Evolutionary conservation across 495 filamentous ascomycete species (phyloP).

Genomic region (Choiromyces venosus): DNA sequence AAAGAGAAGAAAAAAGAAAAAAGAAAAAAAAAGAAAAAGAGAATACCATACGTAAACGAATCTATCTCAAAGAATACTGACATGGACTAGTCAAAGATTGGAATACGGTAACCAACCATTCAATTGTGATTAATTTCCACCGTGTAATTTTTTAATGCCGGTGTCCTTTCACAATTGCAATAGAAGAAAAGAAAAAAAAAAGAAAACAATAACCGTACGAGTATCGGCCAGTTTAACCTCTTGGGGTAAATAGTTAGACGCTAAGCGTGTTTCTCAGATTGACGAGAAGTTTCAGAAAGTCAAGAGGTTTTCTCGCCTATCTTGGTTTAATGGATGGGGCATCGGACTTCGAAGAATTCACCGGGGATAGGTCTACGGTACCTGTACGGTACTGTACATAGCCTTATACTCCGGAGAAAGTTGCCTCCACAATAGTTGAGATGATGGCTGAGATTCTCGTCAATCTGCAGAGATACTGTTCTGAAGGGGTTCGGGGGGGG

Average conservation of each 20-base stretch:
- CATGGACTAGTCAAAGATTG: neutral
- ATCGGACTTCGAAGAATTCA: neutral
- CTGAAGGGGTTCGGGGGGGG: neutral
- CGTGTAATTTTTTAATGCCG: neutral
- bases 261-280: neutral
- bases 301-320: slow-evolving; percentile 3
- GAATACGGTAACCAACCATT: neutral
- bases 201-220: neutral
- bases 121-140: neutral
- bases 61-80: neutral
- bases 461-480: neutral
- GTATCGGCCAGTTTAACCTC: neutral
- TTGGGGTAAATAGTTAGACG: neutral
- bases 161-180: neutral
- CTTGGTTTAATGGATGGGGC: neutral
- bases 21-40: neutral
- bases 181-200: neutral
- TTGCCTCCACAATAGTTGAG: neutral
- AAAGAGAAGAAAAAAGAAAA: neutral
- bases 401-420: neutral
- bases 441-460: neutral
- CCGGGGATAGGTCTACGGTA: neutral
- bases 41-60: neutral
- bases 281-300: neutral
- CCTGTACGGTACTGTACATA: neutral